Evolutionary conservation across 1,284 basidiomycete genomes (phyloP).

Genomic region (Peniophora sp.): DNA sequence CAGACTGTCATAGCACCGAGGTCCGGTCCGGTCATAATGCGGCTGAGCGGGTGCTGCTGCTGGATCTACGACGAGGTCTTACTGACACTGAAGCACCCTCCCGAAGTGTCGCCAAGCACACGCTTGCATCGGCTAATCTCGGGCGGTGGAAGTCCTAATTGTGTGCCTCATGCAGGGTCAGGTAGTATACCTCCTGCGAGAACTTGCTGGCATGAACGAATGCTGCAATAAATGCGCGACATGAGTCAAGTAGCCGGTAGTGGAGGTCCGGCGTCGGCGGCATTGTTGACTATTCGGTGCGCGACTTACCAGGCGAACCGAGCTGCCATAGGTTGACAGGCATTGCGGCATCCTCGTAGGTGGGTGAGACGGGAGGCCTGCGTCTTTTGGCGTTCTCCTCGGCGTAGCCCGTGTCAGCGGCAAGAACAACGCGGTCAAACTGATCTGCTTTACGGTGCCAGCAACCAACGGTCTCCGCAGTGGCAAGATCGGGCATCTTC

Average conservation of each 20-base stretch:
- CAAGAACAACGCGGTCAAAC: constrained; percentile 37
- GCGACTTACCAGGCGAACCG: constrained; percentile 2
- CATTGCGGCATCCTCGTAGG: constrained; percentile 15
- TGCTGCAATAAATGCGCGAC: constrained; percentile 84
- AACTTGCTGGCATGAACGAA: constrained; percentile 89
- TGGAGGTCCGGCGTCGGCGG: constrained; percentile 47
- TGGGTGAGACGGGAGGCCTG: constrained; percentile 30
- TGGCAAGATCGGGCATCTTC: constrained; percentile 54
- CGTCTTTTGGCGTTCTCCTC: constrained; percentile 3
- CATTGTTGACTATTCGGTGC: constrained; percentile 20
- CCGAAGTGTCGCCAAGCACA: constrained; percentile 71
- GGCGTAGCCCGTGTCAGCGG: constrained; percentile 28
- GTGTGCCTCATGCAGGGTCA: constrained; percentile 85
- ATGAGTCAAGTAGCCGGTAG: constrained; percentile 78
- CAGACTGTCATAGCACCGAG: background rate
- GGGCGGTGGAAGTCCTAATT: constrained; percentile 67
- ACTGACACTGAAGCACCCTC: constrained; percentile 81
- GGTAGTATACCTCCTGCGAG: constrained; percentile 88
- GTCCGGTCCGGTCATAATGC: background rate
- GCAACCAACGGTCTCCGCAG: constrained; percentile 36
- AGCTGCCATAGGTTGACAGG: constrained; percentile 1
- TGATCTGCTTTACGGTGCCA: constrained; percentile 32
- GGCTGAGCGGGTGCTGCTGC: background rate
- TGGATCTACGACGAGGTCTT: constrained; percentile 26
- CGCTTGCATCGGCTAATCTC: constrained; percentile 78